Conservation (phyloP, 495 filamentous ascomycete species). For the Talaromyces proteolyticus region DNA sequence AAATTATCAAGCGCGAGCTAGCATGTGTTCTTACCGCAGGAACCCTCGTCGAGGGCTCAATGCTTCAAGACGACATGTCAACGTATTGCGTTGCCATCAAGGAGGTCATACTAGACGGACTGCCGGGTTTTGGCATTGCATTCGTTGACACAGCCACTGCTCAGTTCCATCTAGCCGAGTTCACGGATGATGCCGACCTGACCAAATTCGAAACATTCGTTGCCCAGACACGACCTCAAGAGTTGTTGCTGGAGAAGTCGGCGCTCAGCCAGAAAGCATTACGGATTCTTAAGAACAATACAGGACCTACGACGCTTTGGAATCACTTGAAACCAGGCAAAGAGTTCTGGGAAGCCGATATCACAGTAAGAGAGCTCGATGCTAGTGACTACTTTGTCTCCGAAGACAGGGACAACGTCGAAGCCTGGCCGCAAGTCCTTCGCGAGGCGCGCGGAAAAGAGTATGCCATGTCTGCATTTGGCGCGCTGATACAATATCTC, state of each 20-base stretch:
- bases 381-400: conserved; percentile 74
- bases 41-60: conserved; percentile 89
- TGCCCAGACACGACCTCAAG: conserved; percentile 85
- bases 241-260: conserved; percentile 86
- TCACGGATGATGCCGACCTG: conserved; percentile 86
- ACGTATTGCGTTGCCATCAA: conserved; percentile 97
- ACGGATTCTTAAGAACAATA: conserved; percentile 97
- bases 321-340: conserved; percentile 82
- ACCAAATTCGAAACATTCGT: conserved; percentile 98
- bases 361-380: conserved; percentile 75
- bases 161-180: conserved; percentile 88
- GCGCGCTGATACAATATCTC: conserved; percentile 84
- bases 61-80: conserved; percentile 98
- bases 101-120: conserved; percentile 68
- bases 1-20: conserved; percentile 88
- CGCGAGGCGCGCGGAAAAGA: conserved; percentile 71
- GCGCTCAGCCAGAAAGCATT: conserved; percentile 75
- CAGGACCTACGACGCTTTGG: conserved; percentile 88
- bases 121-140: conserved; percentile 81
- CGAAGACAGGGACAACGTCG: conserved; percentile 51
- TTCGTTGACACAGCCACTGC: conserved; percentile 97
- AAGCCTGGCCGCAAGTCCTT: conserved; percentile 77
- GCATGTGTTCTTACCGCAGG: conserved; percentile 86
- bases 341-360: conserved; percentile 90
- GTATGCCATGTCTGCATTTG: conserved; percentile 85